Evolutionary conservation across 2,329 filamentous ascomycete species (phyloP), one percentile per base, ranked within the genome.

Genomic region (Venturia asperata): DNA sequence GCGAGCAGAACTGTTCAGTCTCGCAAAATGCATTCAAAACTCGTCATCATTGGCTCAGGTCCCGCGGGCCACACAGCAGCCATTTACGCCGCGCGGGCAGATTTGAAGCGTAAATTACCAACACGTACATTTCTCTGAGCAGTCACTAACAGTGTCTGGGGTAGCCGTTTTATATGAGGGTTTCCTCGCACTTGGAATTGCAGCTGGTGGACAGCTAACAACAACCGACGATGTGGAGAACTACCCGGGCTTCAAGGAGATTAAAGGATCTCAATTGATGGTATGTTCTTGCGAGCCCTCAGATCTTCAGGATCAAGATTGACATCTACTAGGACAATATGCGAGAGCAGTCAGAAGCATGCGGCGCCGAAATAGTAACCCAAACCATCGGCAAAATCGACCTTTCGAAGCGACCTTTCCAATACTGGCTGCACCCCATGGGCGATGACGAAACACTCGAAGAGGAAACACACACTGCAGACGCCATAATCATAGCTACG

Each of bases 141-240:
- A 24, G 7, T 9, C 15, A 6, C 60, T 43, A 52, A 43, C 13
- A 52, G 5, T 42, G 42, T 62, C 72, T 76, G 66, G 77, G 9
- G 42, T 68, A 86, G 86, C 94, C 68, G 90, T 97, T 68, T 83
- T 99, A 70, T 99, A 97, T 76, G 94, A 99, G 81, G 94, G 94
- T 71, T 96, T 99, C 84, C 87, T 99, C 77, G 94, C 94, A 72
- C 94, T 97, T 74, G 94, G 93, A 73, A 96, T 95, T 72, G 94
- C 94, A 7, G 91, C 94, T 56, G 94, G 94, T 71, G 94, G 94
- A 66, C 94, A 99, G 83, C 84, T 99, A 71, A 99, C 95, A 65
- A 99, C 95, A 34, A 99, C 94, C 65, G 97, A 96, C 73, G 95
- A 99, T 71, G 87, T 99, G 67, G 94, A 99, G 82, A 99, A 99